A percentile compares a stretch with the other conserved stretches of the same genome.
Evolutionary conservation across 305 asterid genomes (phyloP).

Genomic region (Euphrasia arctica): DNA sequence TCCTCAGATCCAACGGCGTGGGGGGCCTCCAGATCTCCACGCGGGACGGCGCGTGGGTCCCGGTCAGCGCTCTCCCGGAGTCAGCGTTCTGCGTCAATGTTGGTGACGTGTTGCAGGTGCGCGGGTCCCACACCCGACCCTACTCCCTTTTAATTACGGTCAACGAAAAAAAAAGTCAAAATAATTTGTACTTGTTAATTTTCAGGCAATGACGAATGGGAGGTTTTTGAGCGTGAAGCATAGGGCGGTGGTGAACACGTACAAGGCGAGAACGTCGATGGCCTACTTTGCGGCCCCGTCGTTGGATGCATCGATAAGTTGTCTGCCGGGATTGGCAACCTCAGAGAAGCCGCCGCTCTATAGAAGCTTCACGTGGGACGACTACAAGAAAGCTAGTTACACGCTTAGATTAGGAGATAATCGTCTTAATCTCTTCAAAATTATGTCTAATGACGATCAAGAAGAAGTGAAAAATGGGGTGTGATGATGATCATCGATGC

Average conservation of each 20-base stretch:
- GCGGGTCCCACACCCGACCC: not conserved
- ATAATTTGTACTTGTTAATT: not conserved
- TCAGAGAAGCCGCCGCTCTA: conserved; percentile 30
- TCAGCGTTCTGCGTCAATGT: conserved; percentile 66
- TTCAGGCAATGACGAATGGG: conserved; percentile 63
- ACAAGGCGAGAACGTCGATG: conserved; percentile 49
- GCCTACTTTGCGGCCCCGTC: conserved; percentile 67
- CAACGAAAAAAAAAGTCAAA: too few relatives aligned
- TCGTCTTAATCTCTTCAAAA: conserved; percentile 42
- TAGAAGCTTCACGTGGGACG: conserved; percentile 52
- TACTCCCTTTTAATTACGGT: not conserved
- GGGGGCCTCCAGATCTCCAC: conserved; percentile 64
- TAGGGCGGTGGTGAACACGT: conserved; percentile 47
- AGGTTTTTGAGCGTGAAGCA: conserved; percentile 61
- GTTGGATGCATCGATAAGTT: conserved; percentile 32
- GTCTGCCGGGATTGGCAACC: conserved; percentile 35
- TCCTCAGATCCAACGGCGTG: conserved; percentile 63
- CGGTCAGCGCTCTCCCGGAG: conserved; percentile 46
- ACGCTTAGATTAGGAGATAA: conserved; percentile 42
- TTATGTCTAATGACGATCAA: too few relatives aligned
- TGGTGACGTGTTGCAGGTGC: conserved; percentile 74
- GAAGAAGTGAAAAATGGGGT: too few relatives aligned
- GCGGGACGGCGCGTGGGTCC: conserved; percentile 76
- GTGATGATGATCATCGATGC: too few relatives aligned
- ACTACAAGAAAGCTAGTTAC: conserved; percentile 50